Base-by-base conservation (phyloP, 2,329 filamentous ascomycete species). In the Sphaerulina vaccinii region DNA sequence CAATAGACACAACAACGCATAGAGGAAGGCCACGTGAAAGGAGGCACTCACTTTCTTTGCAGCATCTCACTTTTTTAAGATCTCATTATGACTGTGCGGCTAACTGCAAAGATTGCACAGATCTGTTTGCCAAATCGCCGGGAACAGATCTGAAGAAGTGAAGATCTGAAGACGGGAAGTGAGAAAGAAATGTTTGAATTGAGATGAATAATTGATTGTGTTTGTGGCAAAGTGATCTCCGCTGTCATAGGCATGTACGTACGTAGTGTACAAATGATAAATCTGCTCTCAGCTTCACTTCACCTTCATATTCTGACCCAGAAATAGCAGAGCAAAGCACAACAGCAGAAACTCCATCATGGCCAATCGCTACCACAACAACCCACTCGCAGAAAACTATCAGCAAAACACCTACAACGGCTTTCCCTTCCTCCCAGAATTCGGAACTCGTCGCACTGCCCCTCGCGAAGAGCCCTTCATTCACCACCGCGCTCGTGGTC, bases 381-480 rank as follows among this genome's bases (percentile, higher is more conserved):
- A 44, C 6, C 56, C 54, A 9, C 55, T 54, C 37, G 38, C 58
- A n/a, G 58, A 62, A 49, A 23, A 55, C 15, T 59, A 59, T 18
- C 58, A 61, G 39, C 51, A 56, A 38, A 49, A 47, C 10, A 52
- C 54, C 24, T 61, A 57, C 52, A 61, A 61, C 51, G 58, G 58
- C 50, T 61, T 61, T 11, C 58, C 58, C 9, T 61, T 57, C 44
- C 44, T 61, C 15, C 58, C 60, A 2, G 59, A 65, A 40, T 49
- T 54, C 36, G 63, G 63, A 15, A 53, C 50, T 23, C 54, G 56
- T 36, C 62, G 64, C 52, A 56, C 35, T 40, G 57, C 55, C 8
- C 64, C 64, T 3, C 55, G 48, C 44, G 64, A 66, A 54, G 52
- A 56, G 16, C 65, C 65, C 7, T 67, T 58, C 55, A 54, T 63